phyloP scores from a whole-genome alignment of 192 early-diverging fungal species.

The Backusella sp. region DNA sequence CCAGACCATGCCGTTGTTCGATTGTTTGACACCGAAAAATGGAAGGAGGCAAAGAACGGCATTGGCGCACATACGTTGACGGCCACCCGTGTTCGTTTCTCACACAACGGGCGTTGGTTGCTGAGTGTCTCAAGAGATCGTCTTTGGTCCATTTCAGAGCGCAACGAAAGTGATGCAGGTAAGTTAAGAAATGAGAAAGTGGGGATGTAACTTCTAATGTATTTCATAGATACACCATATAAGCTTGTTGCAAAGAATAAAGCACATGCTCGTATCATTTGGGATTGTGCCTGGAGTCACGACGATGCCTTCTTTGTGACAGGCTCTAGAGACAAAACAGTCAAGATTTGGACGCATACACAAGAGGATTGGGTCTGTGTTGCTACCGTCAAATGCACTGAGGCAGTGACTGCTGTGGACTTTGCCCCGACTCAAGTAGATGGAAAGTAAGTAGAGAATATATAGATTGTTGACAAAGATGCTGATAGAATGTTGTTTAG shows the following conservation, averaged over 20 bases:
- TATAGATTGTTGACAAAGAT: neutral
- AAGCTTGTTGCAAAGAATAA: slow-evolving; percentile 57
- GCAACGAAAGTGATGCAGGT: slow-evolving; percentile 38
- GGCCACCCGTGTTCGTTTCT: slow-evolving; percentile 81
- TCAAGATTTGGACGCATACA: slow-evolving; percentile 70
- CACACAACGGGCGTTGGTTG: slow-evolving; percentile 66
- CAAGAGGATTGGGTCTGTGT: slow-evolving; percentile 43
- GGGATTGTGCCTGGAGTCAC: slow-evolving; percentile 83
- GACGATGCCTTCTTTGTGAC: slow-evolving; percentile 86
- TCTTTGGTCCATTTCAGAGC: slow-evolving; percentile 79
- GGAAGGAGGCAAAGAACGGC: slow-evolving; percentile 63
- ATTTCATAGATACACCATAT: slow-evolving; percentile 57
- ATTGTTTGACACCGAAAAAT: slow-evolving; percentile 65
- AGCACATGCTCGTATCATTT: slow-evolving; percentile 92
- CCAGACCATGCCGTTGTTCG: slow-evolving; percentile 74
- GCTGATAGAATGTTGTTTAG: slow-evolving; percentile 22
- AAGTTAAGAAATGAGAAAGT: neutral
- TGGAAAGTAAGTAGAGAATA: slow-evolving; percentile 25
- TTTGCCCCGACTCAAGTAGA: slow-evolving; percentile 58
- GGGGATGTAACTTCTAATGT: too few relatives aligned
- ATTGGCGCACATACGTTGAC: slow-evolving; percentile 77
- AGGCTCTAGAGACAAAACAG: slow-evolving; percentile 88
- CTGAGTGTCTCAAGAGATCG: slow-evolving; percentile 87
- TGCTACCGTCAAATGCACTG: slow-evolving; percentile 70
- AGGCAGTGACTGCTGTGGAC: slow-evolving; percentile 82